phyloP scores from a whole-genome alignment of 2,329 filamentous ascomycete species.

The Arthrocladium fulminans region DNA sequence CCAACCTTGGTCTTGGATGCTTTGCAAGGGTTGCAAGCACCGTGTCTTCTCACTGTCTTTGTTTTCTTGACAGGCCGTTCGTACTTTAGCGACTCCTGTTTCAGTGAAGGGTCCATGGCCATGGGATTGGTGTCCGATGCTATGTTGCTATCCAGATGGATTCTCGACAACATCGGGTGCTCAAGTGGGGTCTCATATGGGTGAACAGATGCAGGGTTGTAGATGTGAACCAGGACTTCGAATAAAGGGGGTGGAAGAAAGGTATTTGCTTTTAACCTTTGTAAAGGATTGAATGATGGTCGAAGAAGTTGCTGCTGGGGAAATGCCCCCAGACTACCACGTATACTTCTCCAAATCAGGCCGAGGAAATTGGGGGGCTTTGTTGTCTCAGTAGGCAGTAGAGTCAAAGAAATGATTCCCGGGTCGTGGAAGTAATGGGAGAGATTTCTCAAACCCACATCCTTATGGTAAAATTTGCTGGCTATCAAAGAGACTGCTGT shows the following conservation, averaged over 20 bases:
- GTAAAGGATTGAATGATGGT: no score
- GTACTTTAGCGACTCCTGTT: background rate
- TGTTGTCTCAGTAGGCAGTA: background rate
- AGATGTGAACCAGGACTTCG: no score
- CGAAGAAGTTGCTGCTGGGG: no score
- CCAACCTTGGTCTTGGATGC: background rate
- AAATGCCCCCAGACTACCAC: no score
- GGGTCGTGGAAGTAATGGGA: background rate
- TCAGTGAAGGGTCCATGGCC: background rate
- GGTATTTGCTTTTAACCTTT: no score
- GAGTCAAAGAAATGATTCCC: background rate
- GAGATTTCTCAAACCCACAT: background rate
- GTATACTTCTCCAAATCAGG: no score
- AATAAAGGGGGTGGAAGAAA: no score
- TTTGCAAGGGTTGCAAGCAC: conserved; percentile 3
- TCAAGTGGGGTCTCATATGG: no score
- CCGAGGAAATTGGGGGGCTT: no score
- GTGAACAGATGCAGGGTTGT: no score
- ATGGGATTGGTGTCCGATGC: background rate
- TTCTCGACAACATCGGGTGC: no score
- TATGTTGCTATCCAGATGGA: no score
- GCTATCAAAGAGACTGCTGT: background rate
- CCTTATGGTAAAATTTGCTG: background rate
- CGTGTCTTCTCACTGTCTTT: background rate
- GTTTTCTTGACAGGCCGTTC: background rate